Conservation (phyloP, 1,284 basidiomycete genomes). For the Wolfiporia cocos region DNA sequence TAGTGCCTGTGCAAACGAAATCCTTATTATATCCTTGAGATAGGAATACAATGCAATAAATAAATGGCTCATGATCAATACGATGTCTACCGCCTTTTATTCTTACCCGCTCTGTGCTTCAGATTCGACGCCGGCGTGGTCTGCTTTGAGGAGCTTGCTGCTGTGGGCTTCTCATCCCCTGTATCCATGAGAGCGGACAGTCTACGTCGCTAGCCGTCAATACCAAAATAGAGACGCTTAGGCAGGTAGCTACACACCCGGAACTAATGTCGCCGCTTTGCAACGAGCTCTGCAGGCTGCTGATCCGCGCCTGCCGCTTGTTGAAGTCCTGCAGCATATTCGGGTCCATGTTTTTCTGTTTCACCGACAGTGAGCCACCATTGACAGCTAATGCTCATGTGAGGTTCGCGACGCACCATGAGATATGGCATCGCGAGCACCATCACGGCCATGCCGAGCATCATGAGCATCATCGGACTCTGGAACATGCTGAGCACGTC, state of each 20-base stretch:
- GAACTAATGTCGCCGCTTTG: constrained; percentile 49
- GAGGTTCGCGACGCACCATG: constrained; percentile 43
- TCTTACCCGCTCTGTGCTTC: constrained; percentile 20
- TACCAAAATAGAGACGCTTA: too few species aligned
- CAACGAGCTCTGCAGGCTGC: constrained; percentile 51
- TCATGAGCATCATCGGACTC: constrained; percentile 86
- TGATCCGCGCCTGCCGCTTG: constrained; percentile 58
- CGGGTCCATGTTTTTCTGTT: constrained; percentile 79
- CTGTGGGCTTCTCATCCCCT: constrained; percentile 13
- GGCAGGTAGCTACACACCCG: too few species aligned
- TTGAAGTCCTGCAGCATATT: constrained; percentile 69
- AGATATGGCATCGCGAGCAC: constrained; percentile 78
- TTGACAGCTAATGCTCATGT: constrained; percentile 1
- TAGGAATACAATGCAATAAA: background rate
- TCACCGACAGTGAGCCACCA: background rate
- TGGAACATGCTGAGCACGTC: constrained; percentile 76
- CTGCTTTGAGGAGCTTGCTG: constrained; percentile 17
- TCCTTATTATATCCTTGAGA: too few species aligned
- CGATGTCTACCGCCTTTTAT: constrained; percentile 18
- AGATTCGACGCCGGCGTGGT: constrained; percentile 8
- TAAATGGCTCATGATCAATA: background rate
- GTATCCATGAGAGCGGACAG: constrained; percentile 21
- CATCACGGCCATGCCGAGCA: constrained; percentile 66
- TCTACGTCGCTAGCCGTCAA: constrained; percentile 9
- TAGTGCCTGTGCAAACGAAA: too few species aligned